These are phyloP conservation scores for Leavenworthia alabamica DNA, from an alignment of 345 rosid genomes.

Conservation along the genomic window DNA sequence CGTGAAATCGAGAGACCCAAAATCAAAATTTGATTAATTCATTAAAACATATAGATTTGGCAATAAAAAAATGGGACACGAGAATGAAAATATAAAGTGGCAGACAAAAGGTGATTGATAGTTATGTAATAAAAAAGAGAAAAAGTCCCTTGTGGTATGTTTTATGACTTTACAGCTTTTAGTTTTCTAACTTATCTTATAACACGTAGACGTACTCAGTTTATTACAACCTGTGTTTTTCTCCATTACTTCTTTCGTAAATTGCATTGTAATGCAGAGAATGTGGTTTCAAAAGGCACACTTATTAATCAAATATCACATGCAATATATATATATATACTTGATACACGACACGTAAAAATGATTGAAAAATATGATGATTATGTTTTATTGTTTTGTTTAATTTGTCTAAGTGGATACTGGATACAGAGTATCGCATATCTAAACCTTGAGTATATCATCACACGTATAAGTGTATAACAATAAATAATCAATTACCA, in stretches of 20 bases:
- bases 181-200: conserved; percentile 1
- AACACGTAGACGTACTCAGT: not conserved
- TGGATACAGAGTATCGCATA: too few species aligned
- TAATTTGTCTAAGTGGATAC: not conserved
- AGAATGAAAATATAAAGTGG: conserved; percentile 5
- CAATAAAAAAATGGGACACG: conserved; percentile 1
- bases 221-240: not conserved
- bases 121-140: not conserved
- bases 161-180: conserved; percentile 25
- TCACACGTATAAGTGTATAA: too few species aligned
- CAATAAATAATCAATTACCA: too few species aligned
- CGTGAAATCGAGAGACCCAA: not conserved
- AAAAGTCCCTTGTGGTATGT: conserved; percentile 27
- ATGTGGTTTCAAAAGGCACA: not conserved
- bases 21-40: not conserved
- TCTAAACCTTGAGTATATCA: too few species aligned
- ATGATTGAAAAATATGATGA: not conserved
- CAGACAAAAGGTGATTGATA: conserved; percentile 27
- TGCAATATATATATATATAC: too few species aligned
- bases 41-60: not conserved
- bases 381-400: not conserved
- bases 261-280: not conserved
- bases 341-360: not conserved
- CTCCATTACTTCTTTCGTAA: not conserved
- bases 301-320: too few species aligned